A percentile compares a stretch with the other conserved stretches of the same genome.
Conservation (phyloP, 1,139 yeast species). For the Sugiyamaella paludigena region DNA sequence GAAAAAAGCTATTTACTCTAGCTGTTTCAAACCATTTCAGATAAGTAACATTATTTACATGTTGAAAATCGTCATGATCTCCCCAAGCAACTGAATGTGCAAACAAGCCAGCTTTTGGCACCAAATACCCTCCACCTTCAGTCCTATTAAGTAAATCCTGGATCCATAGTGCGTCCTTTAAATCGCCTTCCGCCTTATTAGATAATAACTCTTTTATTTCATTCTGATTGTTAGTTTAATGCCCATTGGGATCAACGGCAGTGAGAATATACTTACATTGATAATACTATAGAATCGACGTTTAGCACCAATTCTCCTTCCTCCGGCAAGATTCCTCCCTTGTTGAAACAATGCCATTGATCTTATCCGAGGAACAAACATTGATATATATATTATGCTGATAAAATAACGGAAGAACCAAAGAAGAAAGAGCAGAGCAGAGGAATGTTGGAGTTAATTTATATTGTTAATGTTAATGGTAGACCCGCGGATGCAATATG, state of each 20-base stretch:
- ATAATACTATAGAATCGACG: too few relatives aligned
- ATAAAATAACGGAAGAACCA: too few relatives aligned
- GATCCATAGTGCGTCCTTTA: conserved; percentile 26
- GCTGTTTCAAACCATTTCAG: conserved; percentile 40
- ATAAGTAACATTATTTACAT: conserved; percentile 38
- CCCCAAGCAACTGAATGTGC: conserved; percentile 36
- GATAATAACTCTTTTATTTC: neutral
- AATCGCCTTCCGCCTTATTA: neutral
- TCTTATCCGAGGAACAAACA: too few relatives aligned
- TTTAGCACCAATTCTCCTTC: too few relatives aligned
- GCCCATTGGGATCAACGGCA: neutral
- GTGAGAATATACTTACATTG: too few relatives aligned
- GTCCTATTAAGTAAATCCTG: conserved; percentile 27
- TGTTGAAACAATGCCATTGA: too few relatives aligned
- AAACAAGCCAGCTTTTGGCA: conserved; percentile 30
- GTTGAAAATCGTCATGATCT: conserved; percentile 36
- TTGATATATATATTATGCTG: too few relatives aligned
- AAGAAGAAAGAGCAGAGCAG: too few relatives aligned
- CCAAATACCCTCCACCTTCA: conserved; percentile 33
- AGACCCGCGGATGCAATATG: too few relatives aligned
- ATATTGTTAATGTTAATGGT: too few relatives aligned
- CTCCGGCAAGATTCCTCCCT: too few relatives aligned
- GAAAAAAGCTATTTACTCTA: conserved; percentile 32
- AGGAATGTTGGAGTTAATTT: too few relatives aligned
- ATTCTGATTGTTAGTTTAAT: conserved; percentile 2